Percentiles rank a stretch among this genome's conserved stretches.
Evolutionary conservation across 1,284 basidiomycete genomes (phyloP).

Genomic region (Cryptococcus depauperatus): DNA sequence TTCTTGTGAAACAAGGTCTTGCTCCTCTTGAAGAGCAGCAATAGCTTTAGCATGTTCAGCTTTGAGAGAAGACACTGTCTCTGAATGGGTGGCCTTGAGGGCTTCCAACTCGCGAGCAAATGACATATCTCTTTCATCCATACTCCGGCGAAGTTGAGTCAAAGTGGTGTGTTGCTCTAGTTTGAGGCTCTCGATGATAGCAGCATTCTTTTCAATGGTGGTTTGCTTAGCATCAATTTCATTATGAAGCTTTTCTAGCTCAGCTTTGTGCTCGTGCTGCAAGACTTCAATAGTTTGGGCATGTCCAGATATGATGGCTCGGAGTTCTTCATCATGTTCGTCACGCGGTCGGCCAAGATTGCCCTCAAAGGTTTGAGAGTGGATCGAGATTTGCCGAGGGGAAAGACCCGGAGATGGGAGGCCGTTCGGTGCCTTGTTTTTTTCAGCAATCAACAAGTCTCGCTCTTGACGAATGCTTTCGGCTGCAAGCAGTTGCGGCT

Average conservation of each 20-base stretch:
- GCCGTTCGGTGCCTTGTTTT: not conserved
- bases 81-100: conserved; percentile 19
- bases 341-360: conserved; percentile 17
- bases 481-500: conserved; percentile 3
- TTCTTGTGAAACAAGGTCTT: conserved; percentile 28
- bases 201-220: not conserved
- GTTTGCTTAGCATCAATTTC: conserved; percentile 9
- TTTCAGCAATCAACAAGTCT: conserved; percentile 6
- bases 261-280: conserved; percentile 11
- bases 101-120: conserved; percentile 15
- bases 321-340: conserved; percentile 26
- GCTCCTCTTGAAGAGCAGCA: conserved; percentile 20
- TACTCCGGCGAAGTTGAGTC: conserved; percentile 6
- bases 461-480: conserved; percentile 12
- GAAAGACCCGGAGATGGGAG: not conserved
- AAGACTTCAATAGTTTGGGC: conserved; percentile 16
- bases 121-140: conserved; percentile 7
- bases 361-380: not conserved
- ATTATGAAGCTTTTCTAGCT: not conserved
- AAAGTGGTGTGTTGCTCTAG: conserved; percentile 5
- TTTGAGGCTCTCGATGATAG: conserved; percentile 11
- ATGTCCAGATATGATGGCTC: conserved; percentile 13
- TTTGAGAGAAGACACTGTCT: conserved; percentile 16
- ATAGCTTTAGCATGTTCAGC: conserved; percentile 16
- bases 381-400: not conserved